These are phyloP conservation scores for Hypomontagnella submonticulosa DNA, from an alignment of 495 filamentous ascomycete genomes.

Conservation along the genomic window DNA sequence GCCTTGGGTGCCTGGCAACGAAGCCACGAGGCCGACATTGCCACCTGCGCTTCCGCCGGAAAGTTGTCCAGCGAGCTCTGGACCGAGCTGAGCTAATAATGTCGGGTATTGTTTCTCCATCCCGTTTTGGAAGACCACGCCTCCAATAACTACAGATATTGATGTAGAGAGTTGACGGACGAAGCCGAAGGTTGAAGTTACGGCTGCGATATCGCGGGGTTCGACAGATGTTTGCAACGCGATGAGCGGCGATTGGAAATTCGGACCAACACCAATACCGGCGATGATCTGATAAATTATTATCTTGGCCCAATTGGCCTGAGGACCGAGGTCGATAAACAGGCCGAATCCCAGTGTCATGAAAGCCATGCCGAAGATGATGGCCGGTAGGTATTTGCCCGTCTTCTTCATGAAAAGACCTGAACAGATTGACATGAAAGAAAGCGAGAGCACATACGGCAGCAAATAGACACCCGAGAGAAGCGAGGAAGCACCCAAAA, in stretches of 20 bases:
- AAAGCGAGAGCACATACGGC: slow-evolving; percentile 74
- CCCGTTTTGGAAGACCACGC: slow-evolving; percentile 80
- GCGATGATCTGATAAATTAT: slow-evolving; percentile 69
- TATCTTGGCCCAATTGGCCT: slow-evolving; percentile 64
- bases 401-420: slow-evolving; percentile 80
- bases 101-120: slow-evolving; percentile 58
- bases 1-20: slow-evolving; percentile 60
- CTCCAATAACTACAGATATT: slow-evolving; percentile 79
- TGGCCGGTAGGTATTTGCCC: slow-evolving; percentile 61
- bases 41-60: slow-evolving; percentile 67
- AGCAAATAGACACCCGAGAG: slow-evolving; percentile 80
- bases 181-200: slow-evolving; percentile 80
- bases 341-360: slow-evolving; percentile 71
- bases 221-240: slow-evolving; percentile 75
- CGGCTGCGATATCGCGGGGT: slow-evolving; percentile 77
- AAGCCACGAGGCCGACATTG: slow-evolving; percentile 65
- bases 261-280: slow-evolving; percentile 70
- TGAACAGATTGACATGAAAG: slow-evolving; percentile 67
- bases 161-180: slow-evolving; percentile 77
- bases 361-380: slow-evolving; percentile 65
- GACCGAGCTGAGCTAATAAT: slow-evolving; percentile 55
- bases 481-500: slow-evolving; percentile 74
- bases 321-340: slow-evolving; percentile 64
- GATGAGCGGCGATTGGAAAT: slow-evolving; percentile 78
- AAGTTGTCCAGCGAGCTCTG: slow-evolving; percentile 54